Evolutionary conservation across 495 filamentous ascomycete genomes (phyloP).

Genomic region (Podospora fimiseda): DNA sequence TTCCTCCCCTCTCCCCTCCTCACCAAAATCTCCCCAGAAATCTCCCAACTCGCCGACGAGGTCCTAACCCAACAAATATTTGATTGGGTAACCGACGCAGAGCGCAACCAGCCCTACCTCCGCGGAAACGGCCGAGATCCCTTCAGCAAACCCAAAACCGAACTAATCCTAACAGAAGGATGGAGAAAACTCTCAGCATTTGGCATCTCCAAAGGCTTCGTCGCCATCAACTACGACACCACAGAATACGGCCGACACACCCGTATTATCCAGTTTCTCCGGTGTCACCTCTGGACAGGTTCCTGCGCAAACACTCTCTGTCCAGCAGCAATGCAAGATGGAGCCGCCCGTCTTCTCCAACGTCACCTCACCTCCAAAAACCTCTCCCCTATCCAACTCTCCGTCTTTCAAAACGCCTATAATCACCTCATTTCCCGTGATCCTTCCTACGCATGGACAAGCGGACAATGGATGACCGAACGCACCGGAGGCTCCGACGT

Average conservation of each 20-base stretch:
- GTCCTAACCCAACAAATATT: constrained; percentile 43
- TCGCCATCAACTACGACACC: constrained; percentile 50
- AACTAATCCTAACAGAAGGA: constrained; percentile 49
- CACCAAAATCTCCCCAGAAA: constrained; percentile 30
- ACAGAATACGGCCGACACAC: constrained; percentile 37
- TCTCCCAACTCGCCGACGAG: constrained; percentile 38
- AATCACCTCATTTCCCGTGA: constrained; percentile 48
- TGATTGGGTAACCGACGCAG: constrained; percentile 50
- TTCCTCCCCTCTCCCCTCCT: constrained; percentile 38
- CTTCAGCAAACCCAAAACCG: constrained; percentile 43
- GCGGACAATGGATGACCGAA: constrained; percentile 84
- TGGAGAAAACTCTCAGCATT: constrained; percentile 51
- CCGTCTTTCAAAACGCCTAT: constrained; percentile 47
- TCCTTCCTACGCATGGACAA: constrained; percentile 59
- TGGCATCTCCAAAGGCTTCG: constrained; percentile 47
- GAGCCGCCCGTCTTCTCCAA: constrained; percentile 56
- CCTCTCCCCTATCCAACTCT: constrained; percentile 19
- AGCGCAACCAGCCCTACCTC: constrained; percentile 51
- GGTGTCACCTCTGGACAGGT: constrained; percentile 57
- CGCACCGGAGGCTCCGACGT: constrained; percentile 70
- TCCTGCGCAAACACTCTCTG: constrained; percentile 59
- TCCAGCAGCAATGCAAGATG: constrained; percentile 66
- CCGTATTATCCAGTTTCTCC: constrained; percentile 49
- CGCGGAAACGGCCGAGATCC: constrained; percentile 40
- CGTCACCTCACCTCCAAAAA: constrained; percentile 37